Evolutionary conservation across 2,329 filamentous ascomycete species (phyloP).

Genomic region (Hymenoscyphus infarciens): DNA sequence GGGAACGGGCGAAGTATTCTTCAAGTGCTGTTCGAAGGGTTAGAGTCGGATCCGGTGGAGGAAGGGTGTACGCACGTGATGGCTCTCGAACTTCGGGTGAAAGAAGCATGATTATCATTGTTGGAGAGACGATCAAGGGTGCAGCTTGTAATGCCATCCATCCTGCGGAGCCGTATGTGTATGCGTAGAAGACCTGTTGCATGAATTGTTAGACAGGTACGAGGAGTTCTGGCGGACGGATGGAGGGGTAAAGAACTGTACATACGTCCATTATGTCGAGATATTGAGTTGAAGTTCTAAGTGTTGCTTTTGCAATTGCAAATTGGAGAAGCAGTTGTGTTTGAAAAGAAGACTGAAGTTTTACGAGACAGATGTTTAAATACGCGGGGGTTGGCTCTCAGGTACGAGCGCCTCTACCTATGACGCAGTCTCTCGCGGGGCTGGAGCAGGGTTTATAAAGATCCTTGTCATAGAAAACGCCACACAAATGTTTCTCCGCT

Average conservation of each 20-base stretch:
- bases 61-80: slow-evolving; percentile 43
- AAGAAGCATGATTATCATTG: slow-evolving; percentile 57
- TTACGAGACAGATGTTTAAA: neutral
- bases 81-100: slow-evolving; percentile 53
- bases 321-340: neutral
- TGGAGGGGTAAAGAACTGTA: neutral
- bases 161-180: slow-evolving; percentile 49
- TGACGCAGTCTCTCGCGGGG: neutral
- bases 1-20: slow-evolving; percentile 58
- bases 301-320: neutral
- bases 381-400: neutral
- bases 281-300: neutral
- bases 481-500: neutral
- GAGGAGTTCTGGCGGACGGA: neutral
- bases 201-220: neutral
- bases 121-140: slow-evolving; percentile 54
- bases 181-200: slow-evolving; percentile 46
- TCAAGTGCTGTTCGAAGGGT: slow-evolving; percentile 48
- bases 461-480: neutral
- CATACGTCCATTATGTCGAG: slow-evolving; percentile 21
- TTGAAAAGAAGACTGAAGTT: neutral
- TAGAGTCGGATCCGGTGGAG: slow-evolving; percentile 4
- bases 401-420: neutral
- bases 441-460: neutral
- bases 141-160: slow-evolving; percentile 47